These are phyloP conservation scores for Alternaria burnsii DNA, from an alignment of 2,329 filamentous ascomycete genomes.

Conservation along the genomic window DNA sequence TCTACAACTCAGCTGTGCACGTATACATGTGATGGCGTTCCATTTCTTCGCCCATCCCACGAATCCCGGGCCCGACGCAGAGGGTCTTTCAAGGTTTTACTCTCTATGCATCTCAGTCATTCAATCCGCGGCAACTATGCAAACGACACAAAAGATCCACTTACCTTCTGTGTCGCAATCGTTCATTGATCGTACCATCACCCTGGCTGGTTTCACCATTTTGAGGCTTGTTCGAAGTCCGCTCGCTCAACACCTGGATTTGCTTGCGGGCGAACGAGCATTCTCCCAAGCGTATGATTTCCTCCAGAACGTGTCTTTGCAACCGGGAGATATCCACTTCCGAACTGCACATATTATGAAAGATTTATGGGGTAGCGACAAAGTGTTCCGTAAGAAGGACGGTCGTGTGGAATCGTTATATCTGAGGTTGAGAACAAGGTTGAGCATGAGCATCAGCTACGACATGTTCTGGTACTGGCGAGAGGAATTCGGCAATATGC, in stretches of 20 bases:
- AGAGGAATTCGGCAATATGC: slow-evolving; percentile 49
- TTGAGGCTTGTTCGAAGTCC: slow-evolving; percentile 43
- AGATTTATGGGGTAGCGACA: slow-evolving; percentile 47
- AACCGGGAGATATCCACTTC: slow-evolving; percentile 43
- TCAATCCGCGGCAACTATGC: slow-evolving; percentile 33
- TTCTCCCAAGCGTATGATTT: slow-evolving; percentile 45
- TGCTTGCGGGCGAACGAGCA: slow-evolving; percentile 45
- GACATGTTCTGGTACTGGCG: slow-evolving; percentile 54
- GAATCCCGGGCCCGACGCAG: slow-evolving; percentile 36
- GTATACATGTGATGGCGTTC: slow-evolving; percentile 47
- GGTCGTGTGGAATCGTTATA: slow-evolving; percentile 44
- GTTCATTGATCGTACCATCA: slow-evolving; percentile 46
- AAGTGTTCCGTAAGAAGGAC: slow-evolving; percentile 44
- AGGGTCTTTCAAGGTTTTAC: slow-evolving; percentile 42
- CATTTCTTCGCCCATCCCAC: slow-evolving; percentile 48
- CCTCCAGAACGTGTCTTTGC: slow-evolving; percentile 44
- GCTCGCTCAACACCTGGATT: slow-evolving; percentile 43
- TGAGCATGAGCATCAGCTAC: slow-evolving; percentile 51
- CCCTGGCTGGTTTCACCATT: slow-evolving; percentile 45
- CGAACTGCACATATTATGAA: slow-evolving; percentile 44
- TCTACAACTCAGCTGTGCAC: slow-evolving; percentile 46
- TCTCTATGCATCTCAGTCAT: slow-evolving; percentile 45
- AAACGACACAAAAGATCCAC: slow-evolving; percentile 33
- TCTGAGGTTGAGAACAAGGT: slow-evolving; percentile 42
- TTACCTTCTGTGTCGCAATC: slow-evolving; percentile 42